phyloP scores from a whole-genome alignment of 2,329 filamentous ascomycete genomes.

The Colletotrichum zoysiae region DNA sequence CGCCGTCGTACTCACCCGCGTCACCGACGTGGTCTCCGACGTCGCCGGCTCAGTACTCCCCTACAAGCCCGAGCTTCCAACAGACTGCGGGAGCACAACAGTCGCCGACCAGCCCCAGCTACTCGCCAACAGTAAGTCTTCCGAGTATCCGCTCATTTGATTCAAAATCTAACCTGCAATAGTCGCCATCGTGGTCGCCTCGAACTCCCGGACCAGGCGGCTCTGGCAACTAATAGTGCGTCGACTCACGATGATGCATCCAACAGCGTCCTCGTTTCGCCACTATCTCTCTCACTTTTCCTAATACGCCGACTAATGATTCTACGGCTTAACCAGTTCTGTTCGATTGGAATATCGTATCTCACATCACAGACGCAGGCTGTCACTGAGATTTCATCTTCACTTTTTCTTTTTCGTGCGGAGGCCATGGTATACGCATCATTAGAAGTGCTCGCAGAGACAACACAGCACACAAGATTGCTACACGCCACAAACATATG shows the following conservation, averaged over 20 bases:
- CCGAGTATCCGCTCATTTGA: not conserved
- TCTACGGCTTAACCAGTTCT: slow-evolving; percentile 44
- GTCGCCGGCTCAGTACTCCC: slow-evolving; percentile 74
- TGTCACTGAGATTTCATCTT: slow-evolving; percentile 41
- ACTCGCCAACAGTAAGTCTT: slow-evolving; percentile 72
- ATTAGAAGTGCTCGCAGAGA: slow-evolving; percentile 41
- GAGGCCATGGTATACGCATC: slow-evolving; percentile 35
- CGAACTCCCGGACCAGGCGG: slow-evolving; percentile 59
- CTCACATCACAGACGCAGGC: slow-evolving; percentile 41
- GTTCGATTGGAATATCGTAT: slow-evolving; percentile 38
- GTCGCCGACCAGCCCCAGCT: slow-evolving; percentile 77
- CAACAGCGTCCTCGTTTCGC: slow-evolving; percentile 27
- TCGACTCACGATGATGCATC: slow-evolving; percentile 36
- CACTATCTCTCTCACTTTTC: slow-evolving; percentile 34
- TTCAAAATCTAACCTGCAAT: slow-evolving; percentile 47
- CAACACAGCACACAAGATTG: slow-evolving; percentile 37
- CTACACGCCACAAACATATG: slow-evolving; percentile 17
- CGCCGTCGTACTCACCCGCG: slow-evolving; percentile 75
- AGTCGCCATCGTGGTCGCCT: slow-evolving; percentile 63
- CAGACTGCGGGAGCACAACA: slow-evolving; percentile 65
- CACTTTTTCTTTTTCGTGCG: slow-evolving; percentile 13
- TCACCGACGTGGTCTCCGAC: slow-evolving; percentile 85
- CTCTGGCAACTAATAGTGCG: slow-evolving; percentile 56
- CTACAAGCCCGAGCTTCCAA: slow-evolving; percentile 72
- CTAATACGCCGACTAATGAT: slow-evolving; percentile 57